Base-by-base conservation (phyloP, 2,329 filamentous ascomycete genomes). In the Ascochyta fabae region DNA sequence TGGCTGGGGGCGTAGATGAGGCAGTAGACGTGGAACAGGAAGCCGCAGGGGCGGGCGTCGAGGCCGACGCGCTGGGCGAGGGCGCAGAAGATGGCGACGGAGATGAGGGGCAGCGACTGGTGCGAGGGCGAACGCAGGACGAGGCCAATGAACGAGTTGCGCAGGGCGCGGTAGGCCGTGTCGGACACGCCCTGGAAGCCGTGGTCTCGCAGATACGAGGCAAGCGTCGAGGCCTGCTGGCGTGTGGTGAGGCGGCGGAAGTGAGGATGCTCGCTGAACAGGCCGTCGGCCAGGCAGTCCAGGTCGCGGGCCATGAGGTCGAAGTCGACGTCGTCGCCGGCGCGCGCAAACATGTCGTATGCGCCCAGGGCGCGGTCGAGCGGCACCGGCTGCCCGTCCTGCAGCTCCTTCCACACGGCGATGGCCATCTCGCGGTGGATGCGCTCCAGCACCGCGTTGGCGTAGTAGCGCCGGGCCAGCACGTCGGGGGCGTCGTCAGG, bases 321-420 rank as follows among this genome's bases (percentile, higher is more conserved):
- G 47, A 94, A 77, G 69, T 96, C 92, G n/a, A 88, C 87, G 27
- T 83, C 81, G 16, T 86, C 83, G 50, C 89, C 88, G 61, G 89
- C 86, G 26, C 94, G 79, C 41, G 96, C 86, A 75, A 98, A 98
- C 76, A 98, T 84, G 74, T 98, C 95, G 73, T 96, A 96, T 13
- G 89, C 89, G 19, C 88, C 89, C 15, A 98, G 78, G 1, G 89
- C 89, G 53, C 84, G 83, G 71, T 96, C 93, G 19, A 96, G 80
- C 7, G 84, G 73, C 22, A 86, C 79, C 49, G 79, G 75, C 48
- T 83, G 80, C 6, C 82, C 78, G 24, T 77, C 71, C 38, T 74
- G 76, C 48, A 90, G 63, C 49, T 82, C 82, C 59, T 79, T 79
- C 94, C 93, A 98, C 70, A 91, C 85, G 38, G 88, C 83, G 51